Conservation (phyloP, 345 rosid genomes). For the Acer negundo region DNA sequence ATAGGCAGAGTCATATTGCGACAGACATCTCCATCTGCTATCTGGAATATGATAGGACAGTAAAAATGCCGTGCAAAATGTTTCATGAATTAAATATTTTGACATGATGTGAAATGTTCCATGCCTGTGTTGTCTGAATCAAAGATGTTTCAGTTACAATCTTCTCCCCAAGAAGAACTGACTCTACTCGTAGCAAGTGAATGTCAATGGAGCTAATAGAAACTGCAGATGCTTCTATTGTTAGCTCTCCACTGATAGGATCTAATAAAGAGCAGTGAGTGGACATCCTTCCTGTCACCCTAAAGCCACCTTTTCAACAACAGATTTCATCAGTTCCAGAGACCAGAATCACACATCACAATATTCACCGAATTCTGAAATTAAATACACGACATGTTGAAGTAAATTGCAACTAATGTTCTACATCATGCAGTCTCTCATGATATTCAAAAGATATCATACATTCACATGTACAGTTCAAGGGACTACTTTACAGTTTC, state of each 20-base stretch:
- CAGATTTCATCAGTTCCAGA: slow-evolving; percentile 18
- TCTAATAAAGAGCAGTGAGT: slow-evolving; percentile 69
- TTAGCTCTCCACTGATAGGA: slow-evolving; percentile 81
- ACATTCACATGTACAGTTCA: background rate
- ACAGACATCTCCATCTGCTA: slow-evolving; percentile 94
- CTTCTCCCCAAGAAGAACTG: slow-evolving; percentile 74
- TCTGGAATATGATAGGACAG: slow-evolving; percentile 38
- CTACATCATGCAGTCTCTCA: slow-evolving; percentile 4
- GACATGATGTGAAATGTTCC: slow-evolving; percentile 12
- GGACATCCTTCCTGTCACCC: slow-evolving; percentile 76
- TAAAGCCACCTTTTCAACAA: slow-evolving; percentile 70
- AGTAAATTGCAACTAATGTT: slow-evolving; percentile 7
- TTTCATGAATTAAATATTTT: background rate
- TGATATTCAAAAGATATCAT: slow-evolving; percentile 8
- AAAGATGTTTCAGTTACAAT: slow-evolving; percentile 84
- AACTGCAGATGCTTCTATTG: slow-evolving; percentile 74
- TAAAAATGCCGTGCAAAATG: slow-evolving; percentile 11
- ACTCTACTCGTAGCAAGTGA: slow-evolving; percentile 75
- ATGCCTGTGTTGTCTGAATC: slow-evolving; percentile 87
- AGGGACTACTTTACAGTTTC: slow-evolving; percentile 9
- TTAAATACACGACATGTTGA: background rate
- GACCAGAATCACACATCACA: slow-evolving; percentile 7
- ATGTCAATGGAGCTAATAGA: slow-evolving; percentile 74
- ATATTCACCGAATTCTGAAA: slow-evolving; percentile 8
- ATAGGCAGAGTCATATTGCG: slow-evolving; percentile 68